Base-by-base conservation (phyloP, 1,139 yeast genomes). In the Suhomyces anneliseae region DNA sequence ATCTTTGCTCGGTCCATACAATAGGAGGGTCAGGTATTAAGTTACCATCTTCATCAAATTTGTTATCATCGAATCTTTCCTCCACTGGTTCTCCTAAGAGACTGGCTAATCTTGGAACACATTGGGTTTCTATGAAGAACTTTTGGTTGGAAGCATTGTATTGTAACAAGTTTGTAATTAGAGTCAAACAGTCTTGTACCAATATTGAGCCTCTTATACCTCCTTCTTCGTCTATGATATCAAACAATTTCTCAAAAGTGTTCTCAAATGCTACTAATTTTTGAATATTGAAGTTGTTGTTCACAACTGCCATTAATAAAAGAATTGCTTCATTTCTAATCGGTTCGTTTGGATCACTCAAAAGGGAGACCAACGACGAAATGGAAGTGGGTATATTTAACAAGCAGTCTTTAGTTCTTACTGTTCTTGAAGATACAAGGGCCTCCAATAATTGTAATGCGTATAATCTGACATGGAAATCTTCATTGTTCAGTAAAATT, bases 251-350 rank as follows among this genome's bases (percentile, higher is more conserved):
- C 54, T 90, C 97, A 61, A 93, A 92, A 0, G 96, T 87, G 54
- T 90, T 92, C 64, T 93, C 98, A 61, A 95, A 95, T 0, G 96
- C 99, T 12, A 93, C 96, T 24, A 93, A 72, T 61, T 92, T 92
- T 63, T 95, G 99, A 37, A 93, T 85, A 61, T 90, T 95, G 53
- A 85, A 82, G 58, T 90, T 90, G 51, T 87, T 87, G 55, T 86
- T 85, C 8, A 84, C 96, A 3, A 93, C 74, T 6, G 92, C 85
- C 83, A 87, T 84, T 45, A 95, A 72, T n/a, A 95, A 72, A 41
- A 93, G 67, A 41, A 92, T 85, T 1, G 95, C 84, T 65, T 93
- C 95, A 61, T 92, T 92, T 58, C 97, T 75, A 12, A 95, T 82
- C n/a, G 95, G 96, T 53, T 93, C 99, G 56, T 88, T 83, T 1